Evolutionary conservation across 2,329 filamentous ascomycete species (phyloP).

Genomic region (Ramularia endophylla): DNA sequence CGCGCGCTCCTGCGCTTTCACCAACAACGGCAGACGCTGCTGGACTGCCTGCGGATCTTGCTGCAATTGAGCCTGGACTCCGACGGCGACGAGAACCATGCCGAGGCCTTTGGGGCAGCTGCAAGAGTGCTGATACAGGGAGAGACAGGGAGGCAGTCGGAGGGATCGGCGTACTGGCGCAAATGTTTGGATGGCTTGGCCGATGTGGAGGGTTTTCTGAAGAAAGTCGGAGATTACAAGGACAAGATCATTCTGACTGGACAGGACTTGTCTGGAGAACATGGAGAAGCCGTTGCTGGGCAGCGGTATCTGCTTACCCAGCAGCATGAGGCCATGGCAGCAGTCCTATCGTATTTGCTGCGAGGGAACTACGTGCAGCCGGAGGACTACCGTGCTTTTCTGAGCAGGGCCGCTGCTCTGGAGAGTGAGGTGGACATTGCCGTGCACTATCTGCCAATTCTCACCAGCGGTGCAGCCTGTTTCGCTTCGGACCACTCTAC

Average conservation of each 20-base stretch:
- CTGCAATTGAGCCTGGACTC: slow-evolving; percentile 59
- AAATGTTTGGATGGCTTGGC: slow-evolving; percentile 72
- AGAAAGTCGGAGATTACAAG: slow-evolving; percentile 67
- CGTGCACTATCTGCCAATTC: slow-evolving; percentile 76
- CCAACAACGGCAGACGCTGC: slow-evolving; percentile 71
- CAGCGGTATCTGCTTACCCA: slow-evolving; percentile 73
- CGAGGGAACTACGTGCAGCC: slow-evolving; percentile 65
- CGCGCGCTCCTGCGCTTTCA: slow-evolving; percentile 84
- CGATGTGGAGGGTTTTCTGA: slow-evolving; percentile 70
- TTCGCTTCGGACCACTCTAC: slow-evolving; percentile 73
- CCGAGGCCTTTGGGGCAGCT: slow-evolving; percentile 51
- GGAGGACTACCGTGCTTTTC: slow-evolving; percentile 67
- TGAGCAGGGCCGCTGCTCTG: slow-evolving; percentile 60
- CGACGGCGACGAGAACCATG: slow-evolving; percentile 53
- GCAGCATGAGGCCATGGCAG: slow-evolving; percentile 82
- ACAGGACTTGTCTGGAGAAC: slow-evolving; percentile 56
- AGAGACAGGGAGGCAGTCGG: slow-evolving; percentile 41
- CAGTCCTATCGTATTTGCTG: slow-evolving; percentile 73
- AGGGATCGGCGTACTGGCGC: slow-evolving; percentile 60
- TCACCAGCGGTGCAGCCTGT: slow-evolving; percentile 69
- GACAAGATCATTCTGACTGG: slow-evolving; percentile 71
- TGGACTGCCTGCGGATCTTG: slow-evolving; percentile 78
- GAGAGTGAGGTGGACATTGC: slow-evolving; percentile 70
- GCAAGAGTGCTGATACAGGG: slow-evolving; percentile 52
- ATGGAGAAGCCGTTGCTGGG: slow-evolving; percentile 72